These are phyloP conservation scores for Boletellus sp. DNA, from an alignment of 768 basidiomycete species.

Conservation along the genomic window DNA sequence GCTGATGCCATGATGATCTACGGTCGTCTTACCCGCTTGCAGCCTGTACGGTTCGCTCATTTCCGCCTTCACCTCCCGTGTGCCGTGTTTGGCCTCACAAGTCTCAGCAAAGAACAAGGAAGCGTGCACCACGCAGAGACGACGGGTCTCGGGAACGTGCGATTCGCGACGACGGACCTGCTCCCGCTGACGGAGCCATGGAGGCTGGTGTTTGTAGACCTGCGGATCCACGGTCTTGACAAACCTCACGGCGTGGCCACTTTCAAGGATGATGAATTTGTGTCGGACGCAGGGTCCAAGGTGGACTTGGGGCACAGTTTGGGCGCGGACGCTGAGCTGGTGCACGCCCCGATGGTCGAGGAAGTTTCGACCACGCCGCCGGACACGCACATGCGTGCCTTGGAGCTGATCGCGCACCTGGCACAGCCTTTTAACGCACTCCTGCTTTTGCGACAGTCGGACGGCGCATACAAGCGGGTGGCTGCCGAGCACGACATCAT, in stretches of 20 bases:
- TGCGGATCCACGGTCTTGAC: background rate
- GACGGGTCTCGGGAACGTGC: background rate
- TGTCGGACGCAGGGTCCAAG: background rate
- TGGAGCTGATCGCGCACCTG: conserved; percentile 5
- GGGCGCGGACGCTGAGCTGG: background rate
- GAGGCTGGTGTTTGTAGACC: background rate
- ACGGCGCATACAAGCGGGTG: conserved; percentile 4
- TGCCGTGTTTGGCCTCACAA: background rate
- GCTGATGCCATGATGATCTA: background rate
- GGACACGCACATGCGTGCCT: background rate
- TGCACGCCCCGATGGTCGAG: background rate
- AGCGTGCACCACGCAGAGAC: background rate
- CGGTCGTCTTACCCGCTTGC: background rate
- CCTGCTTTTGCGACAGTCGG: background rate
- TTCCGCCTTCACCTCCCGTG: conserved; percentile 2
- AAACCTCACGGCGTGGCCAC: background rate
- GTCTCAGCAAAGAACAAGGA: background rate
- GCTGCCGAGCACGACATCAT: conserved; percentile 5
- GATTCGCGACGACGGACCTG: background rate
- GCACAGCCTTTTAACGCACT: conserved; percentile 4
- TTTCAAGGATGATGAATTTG: background rate
- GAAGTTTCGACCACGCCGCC: background rate
- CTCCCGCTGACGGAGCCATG: background rate
- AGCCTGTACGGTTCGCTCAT: background rate
- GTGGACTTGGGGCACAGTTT: background rate